A percentile compares a stretch with the other conserved stretches of the same genome.
These are phyloP conservation scores for Sclerotiophoma versabilis DNA, from an alignment of 2,329 filamentous ascomycete species.

Conservation along the genomic window DNA sequence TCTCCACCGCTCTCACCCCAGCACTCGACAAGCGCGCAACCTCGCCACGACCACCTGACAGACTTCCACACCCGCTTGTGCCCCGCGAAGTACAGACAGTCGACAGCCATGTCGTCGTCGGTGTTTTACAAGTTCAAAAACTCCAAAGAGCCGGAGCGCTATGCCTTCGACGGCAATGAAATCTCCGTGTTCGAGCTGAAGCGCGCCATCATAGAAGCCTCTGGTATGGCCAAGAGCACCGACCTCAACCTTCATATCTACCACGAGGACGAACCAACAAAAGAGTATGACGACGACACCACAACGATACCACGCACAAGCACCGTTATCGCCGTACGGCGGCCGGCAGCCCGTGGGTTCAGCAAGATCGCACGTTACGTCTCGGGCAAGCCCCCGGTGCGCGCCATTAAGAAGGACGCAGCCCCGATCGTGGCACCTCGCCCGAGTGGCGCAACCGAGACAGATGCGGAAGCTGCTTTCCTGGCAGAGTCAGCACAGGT, in stretches of 20 bases:
- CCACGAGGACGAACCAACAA: constrained; percentile 81
- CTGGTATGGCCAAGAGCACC: constrained; percentile 90
- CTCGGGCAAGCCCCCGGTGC: constrained; percentile 91
- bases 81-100: background rate
- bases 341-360: constrained; percentile 85
- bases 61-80: constrained; percentile 12
- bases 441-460: constrained; percentile 69
- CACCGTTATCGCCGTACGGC: constrained; percentile 85
- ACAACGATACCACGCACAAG: constrained; percentile 96
- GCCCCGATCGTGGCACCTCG: constrained; percentile 42
- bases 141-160: constrained; percentile 90
- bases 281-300: constrained; percentile 98
- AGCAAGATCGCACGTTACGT: constrained; percentile 94
- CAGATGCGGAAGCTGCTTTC: constrained; percentile 92
- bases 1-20: constrained; percentile 16
- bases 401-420: constrained; percentile 75
- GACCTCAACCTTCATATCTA: constrained; percentile 97
- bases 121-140: constrained; percentile 99
- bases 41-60: background rate
- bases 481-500: constrained; percentile 88
- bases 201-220: constrained; percentile 95
- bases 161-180: constrained; percentile 96
- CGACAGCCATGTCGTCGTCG: constrained; percentile 78
- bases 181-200: constrained; percentile 99
- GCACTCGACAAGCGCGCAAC: constrained; percentile 5